phyloP scores from a whole-genome alignment of 176 grass and related monocot species.

The Zoysia pacifica region DNA sequence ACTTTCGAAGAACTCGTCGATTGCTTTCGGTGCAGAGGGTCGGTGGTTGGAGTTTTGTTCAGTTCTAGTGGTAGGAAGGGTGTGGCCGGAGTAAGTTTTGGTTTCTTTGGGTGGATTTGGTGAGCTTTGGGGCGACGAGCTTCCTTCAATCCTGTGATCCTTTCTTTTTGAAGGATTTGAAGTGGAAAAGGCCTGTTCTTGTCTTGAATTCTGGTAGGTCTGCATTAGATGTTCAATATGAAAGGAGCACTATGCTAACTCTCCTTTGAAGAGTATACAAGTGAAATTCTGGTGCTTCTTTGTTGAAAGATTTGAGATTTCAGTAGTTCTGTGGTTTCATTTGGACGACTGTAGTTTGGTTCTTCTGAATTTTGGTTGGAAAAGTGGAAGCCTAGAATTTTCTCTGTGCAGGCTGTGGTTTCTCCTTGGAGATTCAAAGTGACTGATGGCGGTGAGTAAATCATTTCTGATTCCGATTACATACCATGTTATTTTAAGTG shows the following conservation, averaged over 20 bases:
- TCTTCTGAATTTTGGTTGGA: background rate
- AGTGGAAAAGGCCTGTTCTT: slow-evolving; percentile 11
- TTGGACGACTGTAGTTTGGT: slow-evolving; percentile 3
- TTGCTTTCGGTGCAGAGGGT: background rate
- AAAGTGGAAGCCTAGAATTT: slow-evolving; percentile 18
- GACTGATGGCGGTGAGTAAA: slow-evolving; percentile 64
- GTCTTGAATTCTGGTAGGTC: background rate
- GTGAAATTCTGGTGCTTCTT: background rate
- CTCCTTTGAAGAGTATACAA: background rate
- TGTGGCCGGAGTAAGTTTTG: background rate
- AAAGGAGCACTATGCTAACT: slow-evolving; percentile 19
- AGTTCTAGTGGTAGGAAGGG: background rate
- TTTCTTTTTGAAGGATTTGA: slow-evolving; percentile 22
- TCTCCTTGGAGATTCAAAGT: background rate
- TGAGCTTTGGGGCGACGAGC: slow-evolving; percentile 15
- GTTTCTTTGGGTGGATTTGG: slow-evolving; percentile 8
- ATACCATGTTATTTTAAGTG: slow-evolving; percentile 2
- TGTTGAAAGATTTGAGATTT: background rate
- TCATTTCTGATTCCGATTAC: slow-evolving; percentile 3
- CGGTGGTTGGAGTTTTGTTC: slow-evolving; percentile 5
- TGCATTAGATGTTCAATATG: slow-evolving; percentile 2
- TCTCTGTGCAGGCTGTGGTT: background rate
- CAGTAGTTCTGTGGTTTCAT: slow-evolving; percentile 13
- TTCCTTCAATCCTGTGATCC: slow-evolving; percentile 32
- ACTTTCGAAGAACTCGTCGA: slow-evolving; percentile 7